phyloP scores from a whole-genome alignment of 1,284 basidiomycete genomes.

The Termitomyces sp. region DNA sequence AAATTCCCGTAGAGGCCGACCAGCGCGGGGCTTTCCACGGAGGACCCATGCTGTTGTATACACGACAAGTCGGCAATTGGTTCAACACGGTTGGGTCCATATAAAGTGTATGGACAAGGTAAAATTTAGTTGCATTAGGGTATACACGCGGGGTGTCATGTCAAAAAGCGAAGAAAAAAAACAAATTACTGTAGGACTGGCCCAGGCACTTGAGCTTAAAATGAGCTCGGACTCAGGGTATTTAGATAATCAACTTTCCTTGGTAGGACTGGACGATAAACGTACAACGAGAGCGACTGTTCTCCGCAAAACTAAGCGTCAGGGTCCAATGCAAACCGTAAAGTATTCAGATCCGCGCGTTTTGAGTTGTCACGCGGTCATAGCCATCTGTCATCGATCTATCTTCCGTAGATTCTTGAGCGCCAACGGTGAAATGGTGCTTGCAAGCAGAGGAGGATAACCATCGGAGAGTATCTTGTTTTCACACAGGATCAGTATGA shows the following conservation, averaged over 20 bases:
- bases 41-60: not conserved
- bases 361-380: not conserved
- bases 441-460: not conserved
- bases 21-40: not conserved
- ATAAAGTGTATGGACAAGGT: not conserved
- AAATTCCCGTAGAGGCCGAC: not conserved
- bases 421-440: not conserved
- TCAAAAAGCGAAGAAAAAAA: not conserved
- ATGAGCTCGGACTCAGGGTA: not conserved
- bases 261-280: not conserved
- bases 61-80: not conserved
- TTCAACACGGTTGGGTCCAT: not conserved
- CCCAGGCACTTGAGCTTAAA: not conserved
- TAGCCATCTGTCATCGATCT: not conserved
- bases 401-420: not conserved
- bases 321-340: not conserved
- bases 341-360: not conserved
- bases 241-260: not conserved
- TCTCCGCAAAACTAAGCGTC: not conserved
- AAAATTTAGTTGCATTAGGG: not conserved
- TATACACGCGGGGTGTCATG: not conserved
- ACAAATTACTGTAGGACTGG: not conserved
- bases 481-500: not conserved
- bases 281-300: not conserved
- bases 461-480: not conserved